Evolutionary conservation across 2,329 filamentous ascomycete species (phyloP).

Genomic region (Pyrenophora tritici-repentis): DNA sequence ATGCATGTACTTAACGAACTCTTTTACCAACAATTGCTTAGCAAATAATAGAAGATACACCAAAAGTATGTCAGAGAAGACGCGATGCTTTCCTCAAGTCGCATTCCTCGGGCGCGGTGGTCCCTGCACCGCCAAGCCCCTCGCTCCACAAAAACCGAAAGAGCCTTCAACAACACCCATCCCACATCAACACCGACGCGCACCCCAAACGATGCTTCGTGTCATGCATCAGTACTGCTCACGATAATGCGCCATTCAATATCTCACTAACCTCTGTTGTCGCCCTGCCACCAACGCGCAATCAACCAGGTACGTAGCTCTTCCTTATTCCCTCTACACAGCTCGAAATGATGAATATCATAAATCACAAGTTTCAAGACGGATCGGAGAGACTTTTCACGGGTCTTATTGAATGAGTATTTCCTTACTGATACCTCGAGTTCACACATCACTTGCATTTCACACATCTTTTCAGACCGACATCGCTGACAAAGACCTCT

Average conservation of each 20-base stretch:
- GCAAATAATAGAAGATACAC: too few species aligned
- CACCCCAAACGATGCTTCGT: too few species aligned
- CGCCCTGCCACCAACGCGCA: background rate
- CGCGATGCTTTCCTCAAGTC: too few species aligned
- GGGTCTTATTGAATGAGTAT: constrained; percentile 34
- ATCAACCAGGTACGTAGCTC: background rate
- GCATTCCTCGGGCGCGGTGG: background rate
- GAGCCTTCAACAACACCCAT: background rate
- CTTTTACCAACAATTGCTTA: too few species aligned
- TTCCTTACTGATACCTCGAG: constrained; percentile 1
- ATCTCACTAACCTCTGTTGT: background rate
- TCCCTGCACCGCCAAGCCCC: constrained; percentile 8
- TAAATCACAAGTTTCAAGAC: constrained; percentile 42
- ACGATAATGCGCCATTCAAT: too few species aligned
- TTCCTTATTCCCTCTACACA: background rate
- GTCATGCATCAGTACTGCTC: too few species aligned
- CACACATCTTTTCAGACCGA: background rate
- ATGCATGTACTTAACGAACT: too few species aligned
- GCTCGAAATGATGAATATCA: constrained; percentile 34
- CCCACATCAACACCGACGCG: background rate
- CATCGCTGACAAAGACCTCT: background rate
- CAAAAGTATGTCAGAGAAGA: too few species aligned
- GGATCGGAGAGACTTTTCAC: constrained; percentile 42
- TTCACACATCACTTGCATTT: too few species aligned
- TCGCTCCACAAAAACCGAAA: constrained; percentile 5